A percentile compares a stretch with the other conserved stretches of the same genome.
phyloP scores from a whole-genome alignment of 2,329 filamentous ascomycete genomes.

The Epichloe typhina region DNA sequence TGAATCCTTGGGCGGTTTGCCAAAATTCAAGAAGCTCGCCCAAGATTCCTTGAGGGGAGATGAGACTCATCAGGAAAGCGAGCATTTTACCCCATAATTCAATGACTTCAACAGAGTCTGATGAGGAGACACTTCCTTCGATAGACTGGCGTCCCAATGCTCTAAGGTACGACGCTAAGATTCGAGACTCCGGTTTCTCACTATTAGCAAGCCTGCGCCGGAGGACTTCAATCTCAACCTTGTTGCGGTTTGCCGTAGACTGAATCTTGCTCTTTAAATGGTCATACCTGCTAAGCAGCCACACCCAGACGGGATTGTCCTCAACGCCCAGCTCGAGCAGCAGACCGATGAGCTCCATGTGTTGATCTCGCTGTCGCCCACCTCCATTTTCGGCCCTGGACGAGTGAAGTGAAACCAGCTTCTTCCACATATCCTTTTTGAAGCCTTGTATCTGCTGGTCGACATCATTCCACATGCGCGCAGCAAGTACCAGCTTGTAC shows the following conservation, averaged over 20 bases:
- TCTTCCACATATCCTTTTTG: slow-evolving; percentile 82
- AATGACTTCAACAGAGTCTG: slow-evolving; percentile 70
- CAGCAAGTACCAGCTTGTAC: slow-evolving; percentile 76
- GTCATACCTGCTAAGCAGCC: slow-evolving; percentile 82
- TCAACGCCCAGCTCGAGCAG: slow-evolving; percentile 89
- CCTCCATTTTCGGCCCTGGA: slow-evolving; percentile 32
- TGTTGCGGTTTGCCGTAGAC: slow-evolving; percentile 68
- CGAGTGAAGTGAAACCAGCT: slow-evolving; percentile 55
- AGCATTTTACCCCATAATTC: slow-evolving; percentile 90
- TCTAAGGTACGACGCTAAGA: slow-evolving; percentile 63
- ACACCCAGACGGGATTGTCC: slow-evolving; percentile 93
- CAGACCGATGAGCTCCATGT: slow-evolving; percentile 82
- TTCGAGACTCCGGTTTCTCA: slow-evolving; percentile 56
- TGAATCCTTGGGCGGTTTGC: slow-evolving; percentile 82
- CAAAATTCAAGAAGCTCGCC: slow-evolving; percentile 89
- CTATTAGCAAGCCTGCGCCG: slow-evolving; percentile 64
- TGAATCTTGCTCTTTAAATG: slow-evolving; percentile 78
- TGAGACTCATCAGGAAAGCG: slow-evolving; percentile 56
- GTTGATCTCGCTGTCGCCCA: slow-evolving; percentile 57
- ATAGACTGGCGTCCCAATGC: slow-evolving; percentile 55
- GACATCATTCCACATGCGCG: slow-evolving; percentile 90
- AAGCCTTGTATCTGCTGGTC: slow-evolving; percentile 75
- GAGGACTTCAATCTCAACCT: slow-evolving; percentile 83
- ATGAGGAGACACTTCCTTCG: slow-evolving; percentile 44
- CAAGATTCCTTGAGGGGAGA: slow-evolving; percentile 69